phyloP scores from a whole-genome alignment of 768 basidiomycete genomes.

The Rubroboletus satanas region DNA sequence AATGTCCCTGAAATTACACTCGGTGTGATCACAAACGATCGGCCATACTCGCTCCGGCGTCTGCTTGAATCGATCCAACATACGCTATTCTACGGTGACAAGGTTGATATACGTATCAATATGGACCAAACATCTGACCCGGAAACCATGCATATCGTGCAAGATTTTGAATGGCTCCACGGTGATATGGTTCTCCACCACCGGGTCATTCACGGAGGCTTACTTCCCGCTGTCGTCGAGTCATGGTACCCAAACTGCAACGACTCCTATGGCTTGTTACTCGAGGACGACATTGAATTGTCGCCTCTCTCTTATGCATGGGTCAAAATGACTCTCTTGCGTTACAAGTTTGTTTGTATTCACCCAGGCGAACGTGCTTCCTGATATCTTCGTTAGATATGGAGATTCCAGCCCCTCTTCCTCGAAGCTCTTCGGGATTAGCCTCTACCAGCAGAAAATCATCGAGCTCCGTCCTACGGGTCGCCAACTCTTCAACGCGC shows the following conservation, averaged over 20 bases:
- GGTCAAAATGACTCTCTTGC: conserved; percentile 74
- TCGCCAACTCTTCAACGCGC: conserved; percentile 64
- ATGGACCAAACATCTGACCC: conserved; percentile 71
- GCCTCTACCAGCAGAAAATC: conserved; percentile 83
- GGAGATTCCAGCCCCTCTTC: conserved; percentile 40
- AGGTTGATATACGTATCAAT: conserved; percentile 60
- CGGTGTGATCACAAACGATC: conserved; percentile 72
- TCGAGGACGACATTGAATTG: conserved; percentile 86
- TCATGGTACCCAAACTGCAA: conserved; percentile 81
- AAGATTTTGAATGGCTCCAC: conserved; percentile 54
- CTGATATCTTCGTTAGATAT: conserved; percentile 44
- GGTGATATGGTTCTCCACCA: conserved; percentile 62
- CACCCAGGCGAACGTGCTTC: neutral
- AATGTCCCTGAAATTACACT: conserved; percentile 64
- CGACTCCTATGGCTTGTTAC: conserved; percentile 70
- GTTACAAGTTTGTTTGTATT: conserved; percentile 52
- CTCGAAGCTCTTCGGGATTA: conserved; percentile 67
- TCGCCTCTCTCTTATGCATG: conserved; percentile 85
- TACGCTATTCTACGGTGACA: conserved; percentile 67
- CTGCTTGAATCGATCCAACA: conserved; percentile 57
- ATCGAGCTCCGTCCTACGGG: conserved; percentile 69
- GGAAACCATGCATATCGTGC: conserved; percentile 52
- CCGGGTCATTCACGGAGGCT: conserved; percentile 72
- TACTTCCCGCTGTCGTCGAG: conserved; percentile 81
- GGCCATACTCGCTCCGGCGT: conserved; percentile 66